Evolutionary conservation across 106 monocot species (phyloP).

Genomic region (Platanthera zijinensis): DNA sequence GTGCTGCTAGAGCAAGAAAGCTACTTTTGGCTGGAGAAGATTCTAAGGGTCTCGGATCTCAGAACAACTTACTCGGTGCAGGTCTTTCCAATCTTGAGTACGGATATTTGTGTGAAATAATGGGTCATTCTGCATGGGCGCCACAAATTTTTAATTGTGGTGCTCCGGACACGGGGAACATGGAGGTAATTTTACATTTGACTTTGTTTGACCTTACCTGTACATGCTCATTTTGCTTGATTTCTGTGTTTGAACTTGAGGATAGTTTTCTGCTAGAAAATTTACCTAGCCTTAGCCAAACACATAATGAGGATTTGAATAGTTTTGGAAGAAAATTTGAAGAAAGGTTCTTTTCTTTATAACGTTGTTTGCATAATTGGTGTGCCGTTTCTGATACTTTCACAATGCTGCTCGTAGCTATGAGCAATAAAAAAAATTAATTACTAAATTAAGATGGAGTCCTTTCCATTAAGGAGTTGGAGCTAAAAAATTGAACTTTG

Average conservation of each 20-base stretch:
- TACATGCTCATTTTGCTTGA: slow-evolving; percentile 7
- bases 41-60: slow-evolving; percentile 3
- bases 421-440: too few species aligned
- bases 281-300: not conserved
- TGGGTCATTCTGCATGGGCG: slow-evolving; percentile 96
- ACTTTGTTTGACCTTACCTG: not conserved
- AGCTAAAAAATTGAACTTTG: too few species aligned
- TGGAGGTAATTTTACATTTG: slow-evolving; percentile 65
- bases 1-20: slow-evolving; percentile 87
- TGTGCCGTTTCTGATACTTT: too few species aligned
- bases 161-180: slow-evolving; percentile 97
- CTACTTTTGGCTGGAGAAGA: slow-evolving; percentile 50
- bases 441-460: too few species aligned
- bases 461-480: too few species aligned
- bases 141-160: slow-evolving; percentile 96
- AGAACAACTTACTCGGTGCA: slow-evolving; percentile 60
- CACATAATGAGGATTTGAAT: not conserved
- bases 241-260: not conserved
- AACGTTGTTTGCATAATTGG: too few species aligned
- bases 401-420: too few species aligned
- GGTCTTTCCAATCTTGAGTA: slow-evolving; percentile 97
- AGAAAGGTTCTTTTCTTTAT: too few species aligned
- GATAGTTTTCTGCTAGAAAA: not conserved
- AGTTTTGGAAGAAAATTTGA: too few species aligned
- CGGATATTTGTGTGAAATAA: slow-evolving; percentile 94